These are phyloP conservation scores for Aspergillus hiratsukae DNA, from an alignment of 2,329 filamentous ascomycete genomes.

Conservation along the genomic window DNA sequence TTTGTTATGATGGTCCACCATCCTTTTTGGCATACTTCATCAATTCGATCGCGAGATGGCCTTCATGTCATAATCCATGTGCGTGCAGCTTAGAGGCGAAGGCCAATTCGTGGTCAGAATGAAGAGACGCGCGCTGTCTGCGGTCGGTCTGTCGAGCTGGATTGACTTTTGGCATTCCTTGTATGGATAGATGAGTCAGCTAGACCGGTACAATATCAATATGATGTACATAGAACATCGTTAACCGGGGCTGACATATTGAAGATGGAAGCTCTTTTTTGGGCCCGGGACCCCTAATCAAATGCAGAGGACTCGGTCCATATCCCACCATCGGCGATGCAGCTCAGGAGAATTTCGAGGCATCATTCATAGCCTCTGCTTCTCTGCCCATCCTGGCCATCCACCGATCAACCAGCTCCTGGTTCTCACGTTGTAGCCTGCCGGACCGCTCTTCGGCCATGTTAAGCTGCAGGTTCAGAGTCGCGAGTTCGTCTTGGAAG, in stretches of 20 bases:
- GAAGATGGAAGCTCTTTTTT: neutral
- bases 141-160: neutral
- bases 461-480: constrained; percentile 80
- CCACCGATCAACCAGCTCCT: constrained; percentile 85
- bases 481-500: constrained; percentile 89
- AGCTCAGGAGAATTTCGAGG: constrained; percentile 43
- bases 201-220: neutral
- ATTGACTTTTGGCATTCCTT: constrained; percentile 1
- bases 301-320: neutral
- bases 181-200: constrained; percentile 4
- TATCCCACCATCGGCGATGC: neutral
- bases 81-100: neutral
- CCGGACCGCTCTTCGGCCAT: constrained; percentile 73
- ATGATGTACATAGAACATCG: neutral
- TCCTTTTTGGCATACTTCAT: neutral
- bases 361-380: constrained; percentile 77
- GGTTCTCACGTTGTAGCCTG: constrained; percentile 74
- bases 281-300: neutral
- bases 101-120: neutral
- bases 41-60: neutral
- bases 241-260: neutral
- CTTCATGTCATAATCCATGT: neutral
- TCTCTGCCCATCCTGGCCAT: constrained; percentile 83
- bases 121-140: neutral
- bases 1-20: constrained; percentile 8